phyloP scores from a whole-genome alignment of 73 alveolate species.

The Effrenium voratum region DNA sequence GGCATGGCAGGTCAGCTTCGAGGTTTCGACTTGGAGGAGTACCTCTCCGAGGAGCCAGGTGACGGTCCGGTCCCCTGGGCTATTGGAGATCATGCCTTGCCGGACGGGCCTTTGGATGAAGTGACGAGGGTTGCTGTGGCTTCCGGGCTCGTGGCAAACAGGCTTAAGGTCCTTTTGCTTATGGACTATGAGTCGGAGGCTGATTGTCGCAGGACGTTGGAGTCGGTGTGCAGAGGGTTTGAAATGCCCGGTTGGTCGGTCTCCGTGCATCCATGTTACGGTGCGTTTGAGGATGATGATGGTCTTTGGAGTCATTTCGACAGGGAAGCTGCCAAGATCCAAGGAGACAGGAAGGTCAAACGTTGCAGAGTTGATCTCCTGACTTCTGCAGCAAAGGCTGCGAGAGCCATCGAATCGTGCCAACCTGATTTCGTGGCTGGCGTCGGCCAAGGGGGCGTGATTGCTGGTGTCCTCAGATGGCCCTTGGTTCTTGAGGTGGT shows the following conservation, averaged over 20 bases:
- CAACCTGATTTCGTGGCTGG: conserved; percentile 7
- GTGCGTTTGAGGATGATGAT: background rate
- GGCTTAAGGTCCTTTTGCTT: background rate
- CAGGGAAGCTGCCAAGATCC: background rate
- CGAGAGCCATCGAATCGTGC: background rate
- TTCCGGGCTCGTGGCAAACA: too few species aligned
- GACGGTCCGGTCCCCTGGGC: conserved; percentile 14
- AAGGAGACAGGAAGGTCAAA: background rate
- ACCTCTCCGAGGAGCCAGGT: background rate
- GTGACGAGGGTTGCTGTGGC: background rate
- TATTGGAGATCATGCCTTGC: conserved; percentile 36
- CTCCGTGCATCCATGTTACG: background rate
- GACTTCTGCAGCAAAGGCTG: background rate
- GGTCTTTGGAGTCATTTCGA: conserved; percentile 12
- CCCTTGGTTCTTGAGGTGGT: conserved; percentile 28
- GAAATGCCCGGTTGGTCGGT: background rate
- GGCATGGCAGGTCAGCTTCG: background rate
- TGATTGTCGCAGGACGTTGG: background rate
- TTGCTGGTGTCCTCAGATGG: background rate
- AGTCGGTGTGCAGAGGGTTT: too few species aligned
- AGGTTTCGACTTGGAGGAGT: conserved; percentile 22
- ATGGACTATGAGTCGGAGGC: background rate
- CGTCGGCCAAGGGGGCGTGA: conserved; percentile 31
- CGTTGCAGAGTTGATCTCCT: background rate
- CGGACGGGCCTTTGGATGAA: background rate